These are phyloP conservation scores for Heterobasidion annosum DNA, from an alignment of 1,284 basidiomycete genomes.

Conservation along the genomic window DNA sequence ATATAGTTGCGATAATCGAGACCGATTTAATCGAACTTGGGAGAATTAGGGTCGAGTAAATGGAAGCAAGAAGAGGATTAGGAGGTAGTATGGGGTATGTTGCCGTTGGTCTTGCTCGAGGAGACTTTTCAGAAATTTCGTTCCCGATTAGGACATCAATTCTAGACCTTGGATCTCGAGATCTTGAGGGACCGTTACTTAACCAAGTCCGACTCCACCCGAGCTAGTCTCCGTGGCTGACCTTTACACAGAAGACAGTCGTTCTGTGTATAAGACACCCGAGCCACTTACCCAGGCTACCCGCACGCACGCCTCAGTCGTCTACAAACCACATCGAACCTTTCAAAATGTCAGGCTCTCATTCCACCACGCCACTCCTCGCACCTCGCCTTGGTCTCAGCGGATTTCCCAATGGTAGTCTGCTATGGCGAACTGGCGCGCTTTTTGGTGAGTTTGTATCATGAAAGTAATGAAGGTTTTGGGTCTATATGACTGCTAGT, in stretches of 20 bases:
- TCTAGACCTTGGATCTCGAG: too few relatives aligned
- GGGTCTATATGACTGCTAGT: conserved; percentile 24
- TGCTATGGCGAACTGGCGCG: conserved; percentile 13
- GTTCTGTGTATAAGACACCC: too few relatives aligned
- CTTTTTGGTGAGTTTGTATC: conserved; percentile 7
- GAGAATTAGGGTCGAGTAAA: neutral
- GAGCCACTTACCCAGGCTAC: too few relatives aligned
- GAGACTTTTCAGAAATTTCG: neutral
- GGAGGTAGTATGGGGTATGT: conserved; percentile 1
- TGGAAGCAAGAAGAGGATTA: neutral
- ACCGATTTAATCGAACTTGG: neutral
- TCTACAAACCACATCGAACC: too few relatives aligned
- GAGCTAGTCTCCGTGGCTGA: too few relatives aligned
- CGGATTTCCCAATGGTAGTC: neutral
- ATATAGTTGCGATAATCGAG: neutral
- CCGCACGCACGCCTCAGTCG: too few relatives aligned
- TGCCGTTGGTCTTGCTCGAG: neutral
- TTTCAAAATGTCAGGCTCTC: neutral
- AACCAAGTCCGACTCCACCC: too few relatives aligned
- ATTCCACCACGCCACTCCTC: conserved; percentile 1
- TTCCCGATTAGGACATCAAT: too few relatives aligned
- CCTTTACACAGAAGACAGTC: too few relatives aligned
- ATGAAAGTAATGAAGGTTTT: neutral
- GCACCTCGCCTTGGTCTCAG: neutral
- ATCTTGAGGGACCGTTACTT: too few relatives aligned